phyloP scores from a whole-genome alignment of 2,329 filamentous ascomycete genomes.

The Ploettnerulaceae sp. region DNA sequence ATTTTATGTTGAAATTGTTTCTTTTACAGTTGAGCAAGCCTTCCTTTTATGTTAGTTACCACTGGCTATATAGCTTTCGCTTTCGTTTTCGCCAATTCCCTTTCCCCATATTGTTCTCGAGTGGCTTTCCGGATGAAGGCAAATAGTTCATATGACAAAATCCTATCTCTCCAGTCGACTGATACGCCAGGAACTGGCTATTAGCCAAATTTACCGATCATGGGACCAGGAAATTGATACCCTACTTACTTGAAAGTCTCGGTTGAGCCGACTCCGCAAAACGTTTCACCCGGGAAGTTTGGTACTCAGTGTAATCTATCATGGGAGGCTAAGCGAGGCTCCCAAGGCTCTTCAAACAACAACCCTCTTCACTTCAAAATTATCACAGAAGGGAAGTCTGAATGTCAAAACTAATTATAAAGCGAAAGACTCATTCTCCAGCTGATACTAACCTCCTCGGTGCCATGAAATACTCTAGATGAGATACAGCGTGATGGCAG shows the following conservation, averaged over 20 bases:
- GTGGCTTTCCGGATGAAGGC: constrained; percentile 2
- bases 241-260: too few relatives aligned
- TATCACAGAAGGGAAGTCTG: neutral
- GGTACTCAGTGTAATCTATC: neutral
- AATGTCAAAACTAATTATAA: too few relatives aligned
- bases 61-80: neutral
- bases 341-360: neutral
- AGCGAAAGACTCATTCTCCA: too few relatives aligned
- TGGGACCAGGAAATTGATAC: too few relatives aligned
- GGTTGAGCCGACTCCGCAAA: constrained; percentile 1
- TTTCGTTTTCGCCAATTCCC: neutral
- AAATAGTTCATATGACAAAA: neutral
- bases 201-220: too few relatives aligned
- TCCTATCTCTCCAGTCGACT: too few relatives aligned
- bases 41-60: too few relatives aligned
- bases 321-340: neutral
- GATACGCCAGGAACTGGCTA: too few relatives aligned
- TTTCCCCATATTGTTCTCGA: neutral
- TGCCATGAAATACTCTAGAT: too few relatives aligned
- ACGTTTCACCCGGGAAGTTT: neutral
- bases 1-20: too few relatives aligned
- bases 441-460: neutral
- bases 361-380: neutral
- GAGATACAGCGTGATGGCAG: too few relatives aligned
- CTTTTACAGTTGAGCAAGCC: neutral